phyloP scores from a whole-genome alignment of 2,329 filamentous ascomycete species.

The Colletotrichum melonis region DNA sequence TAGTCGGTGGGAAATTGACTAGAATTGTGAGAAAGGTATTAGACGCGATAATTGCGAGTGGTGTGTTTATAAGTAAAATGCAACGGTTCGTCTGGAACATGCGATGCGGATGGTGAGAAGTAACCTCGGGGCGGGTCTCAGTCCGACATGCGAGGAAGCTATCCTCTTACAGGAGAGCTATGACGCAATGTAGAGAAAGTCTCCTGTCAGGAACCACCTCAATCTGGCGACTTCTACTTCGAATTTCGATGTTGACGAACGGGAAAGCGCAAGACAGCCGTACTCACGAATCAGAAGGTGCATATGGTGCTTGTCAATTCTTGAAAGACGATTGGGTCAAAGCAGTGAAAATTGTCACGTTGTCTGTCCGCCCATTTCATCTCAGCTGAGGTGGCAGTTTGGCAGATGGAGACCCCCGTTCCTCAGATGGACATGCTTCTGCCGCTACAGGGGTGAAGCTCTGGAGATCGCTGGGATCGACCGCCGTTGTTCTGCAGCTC shows the following conservation, averaged over 20 bases:
- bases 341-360: background rate
- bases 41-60: background rate
- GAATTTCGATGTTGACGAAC: background rate
- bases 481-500: slow-evolving; percentile 23
- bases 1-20: background rate
- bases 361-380: background rate
- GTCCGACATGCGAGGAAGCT: slow-evolving; percentile 32
- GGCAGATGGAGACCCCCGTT: slow-evolving; percentile 5
- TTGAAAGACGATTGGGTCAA: background rate
- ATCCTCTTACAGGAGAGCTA: slow-evolving; percentile 14
- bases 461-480: slow-evolving; percentile 27
- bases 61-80: background rate
- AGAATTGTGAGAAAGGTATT: background rate
- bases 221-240: background rate
- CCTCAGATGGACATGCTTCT: slow-evolving; percentile 22
- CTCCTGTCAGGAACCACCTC: background rate
- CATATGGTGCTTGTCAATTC: background rate
- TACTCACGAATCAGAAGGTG: background rate
- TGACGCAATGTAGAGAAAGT: slow-evolving; percentile 29
- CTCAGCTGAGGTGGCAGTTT: background rate
- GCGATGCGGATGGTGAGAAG: slow-evolving; percentile 10
- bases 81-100: slow-evolving; percentile 21
- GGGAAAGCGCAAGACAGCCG: no score
- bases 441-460: slow-evolving; percentile 33
- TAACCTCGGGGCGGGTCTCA: slow-evolving; percentile 30